Conservation (phyloP, 2,329 filamentous ascomycete genomes). For the Penicillium verrucosum region DNA sequence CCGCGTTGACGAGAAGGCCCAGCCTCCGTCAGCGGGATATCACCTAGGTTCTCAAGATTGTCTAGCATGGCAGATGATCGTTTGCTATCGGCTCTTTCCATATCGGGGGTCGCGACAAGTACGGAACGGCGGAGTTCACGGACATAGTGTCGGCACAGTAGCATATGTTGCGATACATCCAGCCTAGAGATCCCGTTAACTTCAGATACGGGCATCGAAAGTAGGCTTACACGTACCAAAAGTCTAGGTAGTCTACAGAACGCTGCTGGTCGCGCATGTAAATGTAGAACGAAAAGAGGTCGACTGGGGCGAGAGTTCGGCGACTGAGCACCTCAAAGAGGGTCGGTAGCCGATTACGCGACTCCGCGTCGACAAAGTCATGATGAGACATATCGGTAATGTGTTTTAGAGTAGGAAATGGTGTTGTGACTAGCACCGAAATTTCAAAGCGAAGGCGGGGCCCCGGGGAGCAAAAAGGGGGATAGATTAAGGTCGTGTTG, state of each 20-base stretch:
- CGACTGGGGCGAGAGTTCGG: constrained; percentile 89
- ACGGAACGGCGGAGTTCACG: constrained; percentile 91
- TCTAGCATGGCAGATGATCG: constrained; percentile 79
- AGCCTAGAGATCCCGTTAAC: constrained; percentile 60
- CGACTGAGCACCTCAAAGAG: constrained; percentile 94
- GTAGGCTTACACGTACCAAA: constrained; percentile 69
- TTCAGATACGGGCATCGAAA: not conserved
- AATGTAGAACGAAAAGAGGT: constrained; percentile 98
- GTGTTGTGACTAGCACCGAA: constrained; percentile 17
- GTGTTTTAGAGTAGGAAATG: not conserved
- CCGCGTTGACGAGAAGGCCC: constrained; percentile 56
- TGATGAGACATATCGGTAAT: constrained; percentile 29
- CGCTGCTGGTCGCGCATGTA: constrained; percentile 99
- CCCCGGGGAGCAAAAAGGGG: constrained; percentile 20
- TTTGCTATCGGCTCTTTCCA: constrained; percentile 76
- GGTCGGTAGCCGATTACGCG: constrained; percentile 83
- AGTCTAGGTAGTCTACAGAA: constrained; percentile 96
- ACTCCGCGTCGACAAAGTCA: constrained; percentile 39
- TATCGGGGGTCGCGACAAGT: constrained; percentile 85
- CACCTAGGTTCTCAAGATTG: constrained; percentile 65
- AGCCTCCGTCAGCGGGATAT: constrained; percentile 49
- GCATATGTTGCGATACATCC: constrained; percentile 98
- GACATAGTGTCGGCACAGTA: constrained; percentile 91
- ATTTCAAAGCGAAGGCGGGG: constrained; percentile 13
- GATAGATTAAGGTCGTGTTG: constrained; percentile 14